Conservation (phyloP, 2,329 filamentous ascomycete genomes). For the Pseudocercospora pini-densiflorae region DNA sequence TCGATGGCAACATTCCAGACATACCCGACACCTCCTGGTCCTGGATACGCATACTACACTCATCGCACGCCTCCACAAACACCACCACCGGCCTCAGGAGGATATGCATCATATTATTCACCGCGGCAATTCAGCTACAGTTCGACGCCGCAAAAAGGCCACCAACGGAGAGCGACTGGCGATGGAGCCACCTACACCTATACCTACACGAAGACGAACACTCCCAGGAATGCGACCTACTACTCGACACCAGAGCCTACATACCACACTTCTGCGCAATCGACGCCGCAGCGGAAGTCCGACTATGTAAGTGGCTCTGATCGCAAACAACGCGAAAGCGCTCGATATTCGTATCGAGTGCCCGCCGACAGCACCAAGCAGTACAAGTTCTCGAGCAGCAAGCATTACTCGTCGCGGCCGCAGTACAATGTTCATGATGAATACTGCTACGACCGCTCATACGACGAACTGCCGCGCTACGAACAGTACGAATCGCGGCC, state of each 20-base stretch:
- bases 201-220: conserved; percentile 43
- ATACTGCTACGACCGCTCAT: conserved; percentile 60
- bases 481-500: conserved; percentile 49
- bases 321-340: conserved; percentile 47
- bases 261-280: conserved; percentile 48
- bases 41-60: conserved; percentile 54
- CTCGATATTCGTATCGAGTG: conserved; percentile 57
- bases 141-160: conserved; percentile 53
- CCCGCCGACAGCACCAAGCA: conserved; percentile 46
- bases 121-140: conserved; percentile 56
- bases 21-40: conserved; percentile 49
- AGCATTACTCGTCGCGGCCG: conserved; percentile 57
- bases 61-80: conserved; percentile 54
- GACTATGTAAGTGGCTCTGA: conserved; percentile 70
- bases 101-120: conserved; percentile 55
- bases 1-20: conserved; percentile 42
- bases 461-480: conserved; percentile 47
- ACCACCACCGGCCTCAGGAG: conserved; percentile 51
- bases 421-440: conserved; percentile 49
- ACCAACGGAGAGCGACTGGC: conserved; percentile 62
- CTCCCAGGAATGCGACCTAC: conserved; percentile 29
- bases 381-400: conserved; percentile 44
- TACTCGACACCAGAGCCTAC: conserved; percentile 32
- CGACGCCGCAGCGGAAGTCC: conserved; percentile 59
- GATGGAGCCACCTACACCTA: conserved; percentile 51